Evolutionary conservation across 2,329 filamentous ascomycete species (phyloP).

Genomic region (Apiospora sp.): DNA sequence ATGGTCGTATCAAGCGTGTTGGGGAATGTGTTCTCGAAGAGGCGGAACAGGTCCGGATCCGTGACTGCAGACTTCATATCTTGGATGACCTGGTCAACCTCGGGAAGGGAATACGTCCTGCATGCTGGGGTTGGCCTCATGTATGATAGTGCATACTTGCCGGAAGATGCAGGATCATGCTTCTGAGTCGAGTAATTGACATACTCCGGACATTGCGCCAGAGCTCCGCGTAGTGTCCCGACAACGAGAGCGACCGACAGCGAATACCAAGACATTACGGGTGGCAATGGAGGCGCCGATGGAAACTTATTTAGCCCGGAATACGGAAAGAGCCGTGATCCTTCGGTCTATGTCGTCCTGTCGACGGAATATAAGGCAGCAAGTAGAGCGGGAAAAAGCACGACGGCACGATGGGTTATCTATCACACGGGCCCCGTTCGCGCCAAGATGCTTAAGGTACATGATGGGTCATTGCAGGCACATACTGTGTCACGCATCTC

Average conservation of each 20-base stretch:
- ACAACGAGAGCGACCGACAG: background rate
- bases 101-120: slow-evolving; percentile 74
- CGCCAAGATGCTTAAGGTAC: slow-evolving; percentile 1
- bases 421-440: background rate
- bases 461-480: background rate
- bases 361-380: background rate
- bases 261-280: background rate
- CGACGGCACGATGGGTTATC: background rate
- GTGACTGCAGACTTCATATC: slow-evolving; percentile 49
- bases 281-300: background rate
- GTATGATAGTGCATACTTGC: slow-evolving; percentile 27
- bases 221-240: background rate
- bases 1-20: slow-evolving; percentile 86
- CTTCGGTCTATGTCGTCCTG: background rate
- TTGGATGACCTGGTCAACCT: slow-evolving; percentile 73
- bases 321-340: background rate
- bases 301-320: too few species aligned
- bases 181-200: slow-evolving; percentile 24
- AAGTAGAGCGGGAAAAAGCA: background rate
- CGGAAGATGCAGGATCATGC: slow-evolving; percentile 26
- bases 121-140: slow-evolving; percentile 51
- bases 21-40: slow-evolving; percentile 86
- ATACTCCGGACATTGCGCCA: slow-evolving; percentile 28
- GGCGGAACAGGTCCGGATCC: slow-evolving; percentile 72
- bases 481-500: background rate